These are phyloP conservation scores for Salix koriyanagi DNA, from an alignment of 345 rosid genomes.

Conservation along the genomic window DNA sequence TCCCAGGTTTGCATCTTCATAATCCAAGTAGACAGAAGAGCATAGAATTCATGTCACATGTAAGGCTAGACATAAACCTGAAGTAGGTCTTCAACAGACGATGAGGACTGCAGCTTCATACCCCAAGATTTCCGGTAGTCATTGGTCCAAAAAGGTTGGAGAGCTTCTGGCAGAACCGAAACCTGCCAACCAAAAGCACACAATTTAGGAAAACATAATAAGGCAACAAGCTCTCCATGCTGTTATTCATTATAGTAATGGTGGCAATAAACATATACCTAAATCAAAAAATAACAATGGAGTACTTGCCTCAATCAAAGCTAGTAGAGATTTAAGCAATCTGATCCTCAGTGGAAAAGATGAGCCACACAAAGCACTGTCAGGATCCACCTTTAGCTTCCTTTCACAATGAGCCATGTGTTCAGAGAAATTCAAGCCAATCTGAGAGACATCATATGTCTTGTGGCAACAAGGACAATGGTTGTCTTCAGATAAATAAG, in stretches of 20 bases:
- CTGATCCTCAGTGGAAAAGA: slow-evolving; percentile 50
- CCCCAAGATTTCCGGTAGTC: slow-evolving; percentile 58
- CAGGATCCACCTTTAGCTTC: slow-evolving; percentile 19
- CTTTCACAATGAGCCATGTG: slow-evolving; percentile 39
- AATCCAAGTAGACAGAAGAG: background rate
- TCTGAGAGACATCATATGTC: slow-evolving; percentile 24
- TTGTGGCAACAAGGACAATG: slow-evolving; percentile 53
- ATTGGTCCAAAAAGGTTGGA: slow-evolving; percentile 61
- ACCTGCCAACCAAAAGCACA: slow-evolving; percentile 41
- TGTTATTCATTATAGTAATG: background rate
- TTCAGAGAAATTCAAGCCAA: slow-evolving; percentile 39
- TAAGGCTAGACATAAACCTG: slow-evolving; percentile 42
- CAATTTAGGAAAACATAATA: background rate
- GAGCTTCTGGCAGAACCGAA: slow-evolving; percentile 64
- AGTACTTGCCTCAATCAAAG: slow-evolving; percentile 61
- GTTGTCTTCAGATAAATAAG: slow-evolving; percentile 38
- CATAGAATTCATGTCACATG: background rate
- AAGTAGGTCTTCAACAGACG: slow-evolving; percentile 52
- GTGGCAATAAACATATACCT: background rate
- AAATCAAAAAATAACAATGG: background rate
- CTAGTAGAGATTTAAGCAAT: slow-evolving; percentile 60
- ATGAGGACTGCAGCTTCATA: slow-evolving; percentile 50
- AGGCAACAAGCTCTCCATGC: background rate
- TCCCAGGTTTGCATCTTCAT: background rate
- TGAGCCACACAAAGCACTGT: slow-evolving; percentile 21